Evolutionary conservation across 179 eudicot genomes (phyloP).

Genomic region (Spinacia oleracea): DNA sequence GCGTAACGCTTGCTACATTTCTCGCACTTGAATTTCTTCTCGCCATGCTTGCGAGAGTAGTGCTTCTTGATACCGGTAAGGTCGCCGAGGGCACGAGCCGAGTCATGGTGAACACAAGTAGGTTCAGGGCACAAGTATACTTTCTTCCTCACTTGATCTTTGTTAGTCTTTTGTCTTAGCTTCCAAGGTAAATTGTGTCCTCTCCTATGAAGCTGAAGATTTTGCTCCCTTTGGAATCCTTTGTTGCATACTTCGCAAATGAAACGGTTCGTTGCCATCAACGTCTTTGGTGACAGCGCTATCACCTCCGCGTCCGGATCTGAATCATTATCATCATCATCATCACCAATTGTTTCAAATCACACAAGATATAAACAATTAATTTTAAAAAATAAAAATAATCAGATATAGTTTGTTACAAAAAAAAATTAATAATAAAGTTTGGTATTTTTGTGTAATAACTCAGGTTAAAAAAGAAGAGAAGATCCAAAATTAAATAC

Average conservation of each 20-base stretch:
- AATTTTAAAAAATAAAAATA: too few relatives aligned
- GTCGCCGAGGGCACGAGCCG: constrained; percentile 44
- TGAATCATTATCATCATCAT: not conserved
- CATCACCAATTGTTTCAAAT: too few relatives aligned
- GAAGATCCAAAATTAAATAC: constrained; percentile 32
- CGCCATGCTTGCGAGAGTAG: constrained; percentile 43
- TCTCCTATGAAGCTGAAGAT: constrained; percentile 44
- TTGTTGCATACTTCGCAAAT: constrained; percentile 46
- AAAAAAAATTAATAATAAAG: not conserved
- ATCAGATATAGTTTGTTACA: not conserved
- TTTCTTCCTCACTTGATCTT: constrained; percentile 35
- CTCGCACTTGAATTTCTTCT: constrained; percentile 45
- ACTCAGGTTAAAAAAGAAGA: not conserved
- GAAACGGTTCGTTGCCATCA: constrained; percentile 45
- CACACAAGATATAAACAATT: not conserved
- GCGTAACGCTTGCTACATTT: constrained; percentile 45
- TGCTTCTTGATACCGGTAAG: constrained; percentile 46
- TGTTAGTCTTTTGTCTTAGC: constrained; percentile 36
- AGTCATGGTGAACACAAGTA: constrained; percentile 41
- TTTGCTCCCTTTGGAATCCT: constrained; percentile 46
- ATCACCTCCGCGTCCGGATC: constrained; percentile 50
- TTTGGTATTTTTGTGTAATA: constrained; percentile 16
- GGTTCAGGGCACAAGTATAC: constrained; percentile 43
- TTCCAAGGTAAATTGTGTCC: constrained; percentile 50
- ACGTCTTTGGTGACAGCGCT: constrained; percentile 39